phyloP scores from a whole-genome alignment of 2,329 filamentous ascomycete genomes.

The Leptographium galeiforme region DNA sequence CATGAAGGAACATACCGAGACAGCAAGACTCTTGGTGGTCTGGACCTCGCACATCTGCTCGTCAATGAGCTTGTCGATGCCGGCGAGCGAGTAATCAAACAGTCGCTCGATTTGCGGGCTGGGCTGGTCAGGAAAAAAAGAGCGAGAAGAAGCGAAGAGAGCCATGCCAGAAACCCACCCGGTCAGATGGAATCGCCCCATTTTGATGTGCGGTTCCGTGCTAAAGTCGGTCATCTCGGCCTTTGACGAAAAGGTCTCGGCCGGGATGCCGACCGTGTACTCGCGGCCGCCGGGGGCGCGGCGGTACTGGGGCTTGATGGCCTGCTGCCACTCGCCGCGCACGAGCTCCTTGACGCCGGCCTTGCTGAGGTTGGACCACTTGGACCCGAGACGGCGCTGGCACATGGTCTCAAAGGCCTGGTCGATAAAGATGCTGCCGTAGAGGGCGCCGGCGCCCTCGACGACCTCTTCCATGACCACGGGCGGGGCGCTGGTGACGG shows the following conservation, averaged over 20 bases:
- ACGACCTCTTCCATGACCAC: slow-evolving; percentile 34
- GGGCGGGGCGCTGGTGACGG: slow-evolving; percentile 17
- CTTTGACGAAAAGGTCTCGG: slow-evolving; percentile 6
- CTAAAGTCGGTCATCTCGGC: slow-evolving; percentile 5
- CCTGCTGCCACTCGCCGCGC: slow-evolving; percentile 25
- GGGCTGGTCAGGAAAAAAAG: slow-evolving; percentile 6
- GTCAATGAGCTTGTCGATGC: slow-evolving; percentile 29
- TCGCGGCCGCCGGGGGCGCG: slow-evolving; percentile 18
- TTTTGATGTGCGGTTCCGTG: slow-evolving; percentile 6
- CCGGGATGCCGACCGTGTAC: slow-evolving; percentile 8
- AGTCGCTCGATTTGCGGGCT: slow-evolving; percentile 17
- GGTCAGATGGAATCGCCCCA: slow-evolving; percentile 12
- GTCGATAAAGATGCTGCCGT: slow-evolving; percentile 36
- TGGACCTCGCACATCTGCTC: slow-evolving; percentile 6
- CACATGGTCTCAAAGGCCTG: slow-evolving; percentile 32
- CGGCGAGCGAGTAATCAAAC: slow-evolving; percentile 22
- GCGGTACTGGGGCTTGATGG: slow-evolving; percentile 18
- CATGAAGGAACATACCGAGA: neutral
- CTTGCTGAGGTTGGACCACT: slow-evolving; percentile 29
- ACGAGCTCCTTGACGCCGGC: slow-evolving; percentile 31
- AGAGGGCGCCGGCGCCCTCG: slow-evolving; percentile 34
- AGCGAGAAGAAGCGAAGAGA: neutral
- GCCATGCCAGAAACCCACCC: slow-evolving; percentile 16
- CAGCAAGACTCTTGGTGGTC: neutral
- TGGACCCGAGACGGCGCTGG: slow-evolving; percentile 29